Conservation (phyloP, 495 filamentous ascomycete genomes). For the Hyaloscypha finlandica region DNA sequence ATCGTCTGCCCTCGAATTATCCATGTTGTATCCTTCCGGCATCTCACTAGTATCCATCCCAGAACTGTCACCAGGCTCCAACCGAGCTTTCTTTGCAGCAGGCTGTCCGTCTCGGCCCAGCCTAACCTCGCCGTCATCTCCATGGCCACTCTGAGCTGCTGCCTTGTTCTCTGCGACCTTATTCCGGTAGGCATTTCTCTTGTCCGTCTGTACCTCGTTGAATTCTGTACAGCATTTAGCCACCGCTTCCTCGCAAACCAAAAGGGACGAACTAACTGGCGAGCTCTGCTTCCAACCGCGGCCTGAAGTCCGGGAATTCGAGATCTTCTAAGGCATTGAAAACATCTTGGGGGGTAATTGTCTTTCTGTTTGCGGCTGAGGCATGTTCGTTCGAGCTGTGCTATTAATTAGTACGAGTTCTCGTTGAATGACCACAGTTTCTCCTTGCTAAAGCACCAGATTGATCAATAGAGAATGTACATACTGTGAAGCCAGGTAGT, state of each 20-base stretch:
- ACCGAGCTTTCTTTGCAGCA: conserved; percentile 54
- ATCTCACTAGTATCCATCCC: conserved; percentile 55
- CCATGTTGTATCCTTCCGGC: conserved; percentile 35
- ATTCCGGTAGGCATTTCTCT: conserved; percentile 57
- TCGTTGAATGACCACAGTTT: not conserved
- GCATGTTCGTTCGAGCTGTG: conserved; percentile 78
- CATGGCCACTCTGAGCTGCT: conserved; percentile 39
- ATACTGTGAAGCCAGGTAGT: conserved; percentile 82
- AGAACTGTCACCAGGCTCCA: conserved; percentile 48
- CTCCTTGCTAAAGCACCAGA: not conserved
- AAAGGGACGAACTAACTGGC: conserved; percentile 36
- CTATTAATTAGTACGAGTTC: not conserved
- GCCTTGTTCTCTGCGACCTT: conserved; percentile 38
- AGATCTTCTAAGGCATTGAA: conserved; percentile 78
- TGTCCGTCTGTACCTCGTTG: conserved; percentile 64
- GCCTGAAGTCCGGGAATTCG: conserved; percentile 78
- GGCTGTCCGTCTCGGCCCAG: conserved; percentile 37
- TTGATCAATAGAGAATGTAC: conserved; percentile 31
- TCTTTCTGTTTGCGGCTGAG: conserved; percentile 69
- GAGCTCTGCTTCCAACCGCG: conserved; percentile 56
- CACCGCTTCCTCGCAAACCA: no score
- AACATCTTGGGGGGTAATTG: conserved; percentile 81
- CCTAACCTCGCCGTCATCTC: conserved; percentile 31
- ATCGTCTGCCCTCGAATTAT: conserved; percentile 47
- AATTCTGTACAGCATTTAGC: conserved; percentile 37